Percentiles rank a stretch among this genome's conserved stretches.
Conservation (phyloP, 2,329 filamentous ascomycete species). For the Penicillium sp. region DNA sequence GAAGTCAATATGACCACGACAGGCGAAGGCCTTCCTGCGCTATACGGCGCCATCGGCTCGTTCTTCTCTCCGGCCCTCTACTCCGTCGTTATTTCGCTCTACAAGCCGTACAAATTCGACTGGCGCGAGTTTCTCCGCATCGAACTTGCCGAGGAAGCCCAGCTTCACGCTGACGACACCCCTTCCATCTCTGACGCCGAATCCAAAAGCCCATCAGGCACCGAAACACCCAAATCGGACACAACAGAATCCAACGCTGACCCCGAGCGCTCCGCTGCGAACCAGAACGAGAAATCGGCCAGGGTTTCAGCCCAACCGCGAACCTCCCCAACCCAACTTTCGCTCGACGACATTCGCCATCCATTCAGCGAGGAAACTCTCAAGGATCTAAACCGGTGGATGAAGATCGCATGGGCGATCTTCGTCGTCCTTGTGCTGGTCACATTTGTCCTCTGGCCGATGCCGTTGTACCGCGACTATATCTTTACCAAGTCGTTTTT, state of each 20-base stretch:
- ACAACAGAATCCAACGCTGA: constrained; percentile 3
- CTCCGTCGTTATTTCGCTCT: constrained; percentile 52
- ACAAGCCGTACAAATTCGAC: constrained; percentile 47
- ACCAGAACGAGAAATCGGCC: constrained; percentile 9
- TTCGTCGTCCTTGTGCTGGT: constrained; percentile 51
- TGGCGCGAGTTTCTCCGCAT: constrained; percentile 54
- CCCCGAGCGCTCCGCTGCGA: constrained; percentile 5
- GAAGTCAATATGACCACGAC: constrained; percentile 49
- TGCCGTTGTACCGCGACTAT: constrained; percentile 56
- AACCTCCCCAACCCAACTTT: constrained; percentile 15
- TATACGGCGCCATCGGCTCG: constrained; percentile 53
- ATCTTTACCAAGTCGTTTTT: constrained; percentile 56
- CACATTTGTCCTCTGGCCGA: constrained; percentile 55
- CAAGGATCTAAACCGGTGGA: constrained; percentile 42
- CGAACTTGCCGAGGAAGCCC: constrained; percentile 50
- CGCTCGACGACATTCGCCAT: constrained; percentile 50
- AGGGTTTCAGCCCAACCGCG: neutral
- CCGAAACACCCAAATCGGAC: constrained; percentile 5
- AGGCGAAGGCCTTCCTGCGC: constrained; percentile 45
- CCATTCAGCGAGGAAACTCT: constrained; percentile 48
- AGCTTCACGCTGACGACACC: constrained; percentile 25
- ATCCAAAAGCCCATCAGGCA: neutral
- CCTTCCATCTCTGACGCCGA: neutral
- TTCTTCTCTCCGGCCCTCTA: constrained; percentile 54
- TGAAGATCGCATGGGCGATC: constrained; percentile 46